Evolutionary conservation across 352 stramenopile genomes (phyloP).

Genomic region (Globisporangium nagaii): DNA sequence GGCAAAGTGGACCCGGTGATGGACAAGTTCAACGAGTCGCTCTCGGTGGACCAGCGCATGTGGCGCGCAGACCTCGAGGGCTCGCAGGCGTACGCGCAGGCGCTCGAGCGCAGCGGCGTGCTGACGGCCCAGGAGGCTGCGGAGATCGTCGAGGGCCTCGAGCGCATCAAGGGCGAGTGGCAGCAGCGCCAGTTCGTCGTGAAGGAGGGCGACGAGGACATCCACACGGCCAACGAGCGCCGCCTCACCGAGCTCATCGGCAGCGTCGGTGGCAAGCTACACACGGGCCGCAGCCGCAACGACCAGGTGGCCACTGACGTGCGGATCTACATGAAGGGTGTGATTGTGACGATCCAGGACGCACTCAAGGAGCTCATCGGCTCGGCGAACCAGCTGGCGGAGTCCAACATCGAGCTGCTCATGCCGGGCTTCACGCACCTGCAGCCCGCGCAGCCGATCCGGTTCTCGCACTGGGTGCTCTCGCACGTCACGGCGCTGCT

Average conservation of each 20-base stretch:
- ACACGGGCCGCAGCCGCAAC: conserved; percentile 95
- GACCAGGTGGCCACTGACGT: conserved; percentile 98
- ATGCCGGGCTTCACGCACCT: conserved; percentile 99
- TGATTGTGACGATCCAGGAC: conserved; percentile 54
- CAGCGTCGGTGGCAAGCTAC: conserved; percentile 95
- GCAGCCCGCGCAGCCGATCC: conserved; percentile 97
- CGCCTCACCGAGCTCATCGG: conserved; percentile 97
- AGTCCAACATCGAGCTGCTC: conserved; percentile 93
- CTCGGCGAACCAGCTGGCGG: conserved; percentile 82
- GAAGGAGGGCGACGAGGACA: conserved; percentile 97
- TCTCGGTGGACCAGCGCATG: conserved; percentile 97
- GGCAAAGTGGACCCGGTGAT: conserved; percentile 95
- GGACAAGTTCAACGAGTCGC: conserved; percentile 99
- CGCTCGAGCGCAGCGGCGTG: conserved; percentile 87
- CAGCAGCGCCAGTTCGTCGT: conserved; percentile 64
- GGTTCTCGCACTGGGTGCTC: conserved; percentile 98
- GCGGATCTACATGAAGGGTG: conserved; percentile 90
- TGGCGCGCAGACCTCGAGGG: conserved; percentile 95
- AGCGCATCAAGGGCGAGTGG: conserved; percentile 90
- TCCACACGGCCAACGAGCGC: conserved; percentile 99
- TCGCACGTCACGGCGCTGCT: conserved; percentile 93
- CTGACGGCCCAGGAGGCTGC: conserved; percentile 87
- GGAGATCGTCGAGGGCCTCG: conserved; percentile 84
- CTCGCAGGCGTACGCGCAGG: conserved; percentile 94
- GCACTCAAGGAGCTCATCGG: conserved; percentile 91